Conservation (phyloP, 1,284 basidiomycete species). For the Wolfiporia cocos region DNA sequence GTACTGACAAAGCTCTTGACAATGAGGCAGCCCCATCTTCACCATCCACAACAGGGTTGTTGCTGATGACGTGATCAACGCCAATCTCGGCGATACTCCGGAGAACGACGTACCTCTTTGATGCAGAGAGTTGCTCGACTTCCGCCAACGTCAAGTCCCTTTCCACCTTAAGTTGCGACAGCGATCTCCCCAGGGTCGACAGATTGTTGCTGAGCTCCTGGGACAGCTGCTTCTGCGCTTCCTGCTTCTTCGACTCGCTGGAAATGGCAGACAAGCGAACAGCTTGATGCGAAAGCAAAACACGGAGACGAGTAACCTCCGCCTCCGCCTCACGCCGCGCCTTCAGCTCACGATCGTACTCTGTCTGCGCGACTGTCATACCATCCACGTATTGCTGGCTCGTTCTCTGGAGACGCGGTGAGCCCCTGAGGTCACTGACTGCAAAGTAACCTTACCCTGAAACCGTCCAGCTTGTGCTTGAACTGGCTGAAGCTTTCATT, state of each 20-base stretch:
- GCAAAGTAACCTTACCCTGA: slow-evolving; percentile 67
- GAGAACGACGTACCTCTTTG: slow-evolving; percentile 51
- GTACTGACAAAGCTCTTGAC: slow-evolving; percentile 73
- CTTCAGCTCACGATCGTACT: slow-evolving; percentile 88
- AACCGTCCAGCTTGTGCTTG: slow-evolving; percentile 76
- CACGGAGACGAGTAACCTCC: slow-evolving; percentile 81
- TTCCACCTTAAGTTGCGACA: slow-evolving; percentile 85
- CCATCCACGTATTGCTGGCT: slow-evolving; percentile 93
- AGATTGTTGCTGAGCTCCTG: slow-evolving; percentile 78
- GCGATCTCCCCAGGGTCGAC: slow-evolving; percentile 75
- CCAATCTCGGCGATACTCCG: slow-evolving; percentile 1
- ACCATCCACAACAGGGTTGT: slow-evolving; percentile 15
- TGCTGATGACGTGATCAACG: slow-evolving; percentile 15
- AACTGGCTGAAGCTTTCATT: slow-evolving; percentile 61
- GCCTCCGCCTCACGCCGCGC: slow-evolving; percentile 87
- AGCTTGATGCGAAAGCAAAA: slow-evolving; percentile 86
- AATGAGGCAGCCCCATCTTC: slow-evolving; percentile 47
- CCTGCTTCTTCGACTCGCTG: slow-evolving; percentile 72
- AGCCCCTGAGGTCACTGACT: no score
- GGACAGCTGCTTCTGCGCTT: slow-evolving; percentile 74
- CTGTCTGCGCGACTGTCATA: slow-evolving; percentile 85
- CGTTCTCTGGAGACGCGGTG: slow-evolving; percentile 47
- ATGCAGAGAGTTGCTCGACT: slow-evolving; percentile 81
- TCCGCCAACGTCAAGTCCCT: slow-evolving; percentile 91
- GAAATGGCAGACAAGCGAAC: slow-evolving; percentile 80